Evolutionary conservation across 345 rosid species (phyloP).

Genomic region (Salix koriyanagi): DNA sequence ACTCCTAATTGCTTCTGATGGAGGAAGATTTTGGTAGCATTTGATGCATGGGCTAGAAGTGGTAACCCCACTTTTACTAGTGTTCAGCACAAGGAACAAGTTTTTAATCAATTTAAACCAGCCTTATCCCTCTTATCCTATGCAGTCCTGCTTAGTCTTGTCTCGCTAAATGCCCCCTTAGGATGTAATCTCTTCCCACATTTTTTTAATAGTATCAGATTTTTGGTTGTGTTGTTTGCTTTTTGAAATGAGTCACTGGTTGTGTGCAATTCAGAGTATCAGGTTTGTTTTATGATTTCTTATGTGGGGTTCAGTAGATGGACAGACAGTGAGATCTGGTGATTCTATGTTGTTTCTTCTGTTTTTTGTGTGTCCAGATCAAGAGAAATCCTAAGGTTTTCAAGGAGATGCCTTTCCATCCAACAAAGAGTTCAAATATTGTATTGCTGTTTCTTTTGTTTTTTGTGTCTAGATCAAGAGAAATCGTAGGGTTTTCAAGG

Average conservation of each 20-base stretch:
- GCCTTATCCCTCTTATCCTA: neutral
- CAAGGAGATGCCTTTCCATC: neutral
- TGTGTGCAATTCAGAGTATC: neutral
- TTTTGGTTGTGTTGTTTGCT: neutral
- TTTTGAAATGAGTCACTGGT: neutral
- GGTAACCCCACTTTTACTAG: neutral
- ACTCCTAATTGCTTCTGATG: neutral
- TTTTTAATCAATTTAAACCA: neutral
- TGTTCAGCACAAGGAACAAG: neutral
- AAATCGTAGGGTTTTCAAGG: neutral
- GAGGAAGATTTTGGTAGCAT: neutral
- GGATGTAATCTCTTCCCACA: neutral
- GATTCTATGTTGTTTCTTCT: neutral
- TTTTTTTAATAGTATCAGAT: neutral
- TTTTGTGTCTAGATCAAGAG: neutral
- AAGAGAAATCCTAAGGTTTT: neutral
- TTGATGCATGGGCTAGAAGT: neutral
- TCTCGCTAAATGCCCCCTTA: neutral
- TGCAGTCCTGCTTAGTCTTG: neutral
- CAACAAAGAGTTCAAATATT: neutral
- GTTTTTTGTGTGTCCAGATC: neutral
- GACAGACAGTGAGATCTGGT: neutral
- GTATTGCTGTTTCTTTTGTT: neutral
- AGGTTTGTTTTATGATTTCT: neutral
- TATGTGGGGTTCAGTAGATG: neutral